Base-by-base conservation (phyloP, 2,329 filamentous ascomycete genomes). In the Lecanosticta acicola region DNA sequence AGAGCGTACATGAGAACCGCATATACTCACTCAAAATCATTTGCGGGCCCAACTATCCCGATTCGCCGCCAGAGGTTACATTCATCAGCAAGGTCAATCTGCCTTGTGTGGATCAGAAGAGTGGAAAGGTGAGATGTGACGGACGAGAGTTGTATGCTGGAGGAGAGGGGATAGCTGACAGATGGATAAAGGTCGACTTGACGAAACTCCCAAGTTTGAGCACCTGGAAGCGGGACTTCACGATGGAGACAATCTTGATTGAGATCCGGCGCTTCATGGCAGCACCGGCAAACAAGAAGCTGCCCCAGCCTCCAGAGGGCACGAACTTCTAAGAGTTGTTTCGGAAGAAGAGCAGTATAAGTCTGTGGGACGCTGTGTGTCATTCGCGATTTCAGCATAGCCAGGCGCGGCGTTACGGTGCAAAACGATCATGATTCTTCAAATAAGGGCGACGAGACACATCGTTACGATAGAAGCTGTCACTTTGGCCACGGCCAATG, bases 1-100 rank as follows among this genome's bases (percentile, higher is more conserved):
- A 93, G 87, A 94, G 89, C 70, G 89, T 84, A 52, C 91, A 97
- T 68, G 93, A 98, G 76, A 98, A 98, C 72, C 86, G 93, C 63
- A 98, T 98, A 73, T 98, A 98, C 77, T 94, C 88, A 59, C 79
- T 98, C 61, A 94, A 91, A 71, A 95, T 98, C 74, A 85, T 94
- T 73, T 98, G 93, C 73, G 90, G 89, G 52, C 77, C 82, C 39
- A 75, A 86, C 47, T 98, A 98, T 68, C 93, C 93, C 42, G 89
- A 95, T 66, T 75, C 80, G 52, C 93, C 93, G 37, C 93, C 93
- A 0, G 82, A 84, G 41, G 87, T 98, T 62, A 83, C 91, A 63
- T 98, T 98, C 70, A 82, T 93, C 60, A 95, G 86, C 61, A 86
- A 88, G 69, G 84, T 98, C 72, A 96, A 97, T 72, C 79, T 97